Percentiles rank a stretch among this genome's conserved stretches.
Evolutionary conservation across 768 basidiomycete genomes (phyloP).

Genomic region (Collybia sordida): DNA sequence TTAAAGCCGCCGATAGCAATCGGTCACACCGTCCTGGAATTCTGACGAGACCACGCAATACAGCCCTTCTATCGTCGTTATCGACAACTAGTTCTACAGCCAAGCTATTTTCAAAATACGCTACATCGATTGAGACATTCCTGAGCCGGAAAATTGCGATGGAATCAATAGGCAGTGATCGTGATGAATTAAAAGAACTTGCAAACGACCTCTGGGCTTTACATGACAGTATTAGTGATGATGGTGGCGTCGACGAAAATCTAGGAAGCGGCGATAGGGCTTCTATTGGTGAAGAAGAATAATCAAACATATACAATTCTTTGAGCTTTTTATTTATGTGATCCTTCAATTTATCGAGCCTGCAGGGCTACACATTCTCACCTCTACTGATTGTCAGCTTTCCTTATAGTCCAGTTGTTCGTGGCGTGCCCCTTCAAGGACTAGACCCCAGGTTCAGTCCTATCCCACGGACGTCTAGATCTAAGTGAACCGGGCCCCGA

Average conservation of each 20-base stretch:
- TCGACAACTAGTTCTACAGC: constrained; percentile 39
- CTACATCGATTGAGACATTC: constrained; percentile 45
- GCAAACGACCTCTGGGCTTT: constrained; percentile 60
- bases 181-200: constrained; percentile 59
- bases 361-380: too few species aligned
- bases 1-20: constrained; percentile 21
- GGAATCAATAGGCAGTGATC: constrained; percentile 40
- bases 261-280: constrained; percentile 17
- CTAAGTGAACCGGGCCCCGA: too few species aligned
- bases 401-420: too few species aligned
- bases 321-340: too few species aligned
- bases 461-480: too few species aligned
- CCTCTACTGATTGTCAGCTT: too few species aligned
- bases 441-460: too few species aligned
- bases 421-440: too few species aligned
- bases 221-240: constrained; percentile 41
- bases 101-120: constrained; percentile 49
- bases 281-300: constrained; percentile 13
- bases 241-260: constrained; percentile 15
- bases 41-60: constrained; percentile 12
- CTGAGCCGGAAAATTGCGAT: constrained; percentile 36
- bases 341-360: too few species aligned
- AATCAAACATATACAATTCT: constrained; percentile 1
- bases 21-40: constrained; percentile 9
- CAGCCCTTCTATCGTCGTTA: constrained; percentile 43